Base-by-base conservation (phyloP, 2,329 filamentous ascomycete species). In the Knoxdaviesia capensis region DNA sequence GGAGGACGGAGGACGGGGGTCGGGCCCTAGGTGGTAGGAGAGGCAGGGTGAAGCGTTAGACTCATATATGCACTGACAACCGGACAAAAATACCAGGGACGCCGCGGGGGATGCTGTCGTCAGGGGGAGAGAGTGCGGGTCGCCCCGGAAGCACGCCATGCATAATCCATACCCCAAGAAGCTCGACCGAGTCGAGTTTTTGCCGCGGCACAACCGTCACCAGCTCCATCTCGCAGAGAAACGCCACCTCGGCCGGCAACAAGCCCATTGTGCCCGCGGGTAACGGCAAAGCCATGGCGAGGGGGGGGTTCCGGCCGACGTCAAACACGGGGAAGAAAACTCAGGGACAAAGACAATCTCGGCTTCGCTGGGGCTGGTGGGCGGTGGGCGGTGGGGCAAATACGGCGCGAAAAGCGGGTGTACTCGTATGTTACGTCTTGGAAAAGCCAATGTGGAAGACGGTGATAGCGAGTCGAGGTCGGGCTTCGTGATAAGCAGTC, bases 151-250 rank as follows among this genome's bases (percentile, higher is more conserved):
- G 41, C 40, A 29, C 48, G 48, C 47, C 44, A 33, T n/a, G 32
- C 31, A 7, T 7, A 31, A 54, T 45, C 74, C 80, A 66, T 67
- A 96, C 90, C 49, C 80, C 77, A 43, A 98, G 72, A 47, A 98
- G 71, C 51, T 83, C 70, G 48, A 98, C 80, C 50, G 74, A 75
- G 49, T 94, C 86, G 42, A 98, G 76, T 48, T 82, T 74, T 58
- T 96, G 87, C 42, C 90, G 82, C 34, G 90, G 90, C 40, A 96
- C 76, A 28, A 98, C 73, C 0, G 87, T 94, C 43, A 98, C 81
- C 53, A 85, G 74, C 63, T 96, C 88, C 86, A 94, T 96, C 64
- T 98, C 90, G 59, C 87, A 94, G 31, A 96, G 66, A 55, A 96
- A 98, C 41, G 86, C 82, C 38, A 92, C 81, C 63, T 98, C 90